phyloP scores from a whole-genome alignment of 805 yeast species.

The Wickerhamiella qilinensis region DNA sequence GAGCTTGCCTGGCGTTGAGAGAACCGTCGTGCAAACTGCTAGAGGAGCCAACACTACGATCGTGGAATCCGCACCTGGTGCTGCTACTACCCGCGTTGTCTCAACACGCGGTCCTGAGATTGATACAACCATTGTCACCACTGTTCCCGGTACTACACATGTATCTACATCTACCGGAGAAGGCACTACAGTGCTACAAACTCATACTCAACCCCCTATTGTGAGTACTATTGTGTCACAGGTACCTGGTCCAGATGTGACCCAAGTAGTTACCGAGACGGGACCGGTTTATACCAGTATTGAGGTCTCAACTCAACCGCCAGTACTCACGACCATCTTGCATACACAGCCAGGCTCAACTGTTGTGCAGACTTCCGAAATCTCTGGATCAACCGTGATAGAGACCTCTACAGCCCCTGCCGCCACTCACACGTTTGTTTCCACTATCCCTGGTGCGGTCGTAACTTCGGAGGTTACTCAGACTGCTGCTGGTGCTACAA shows the following conservation, averaged over 20 bases:
- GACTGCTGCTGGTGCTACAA: background rate
- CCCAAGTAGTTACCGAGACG: background rate
- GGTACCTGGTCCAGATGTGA: background rate
- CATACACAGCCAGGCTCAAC: background rate
- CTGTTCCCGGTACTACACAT: conserved; percentile 4
- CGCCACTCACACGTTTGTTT: conserved; percentile 1
- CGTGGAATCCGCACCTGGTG: conserved; percentile 2
- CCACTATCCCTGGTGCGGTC: background rate
- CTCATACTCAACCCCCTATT: background rate
- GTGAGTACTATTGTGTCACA: background rate
- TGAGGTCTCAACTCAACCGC: background rate
- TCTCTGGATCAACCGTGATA: background rate
- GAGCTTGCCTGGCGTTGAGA: background rate
- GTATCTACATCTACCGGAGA: conserved; percentile 2
- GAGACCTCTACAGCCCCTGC: conserved; percentile 1
- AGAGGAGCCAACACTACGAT: conserved; percentile 1
- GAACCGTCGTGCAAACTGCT: conserved; percentile 1
- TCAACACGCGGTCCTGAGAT: conserved; percentile 1
- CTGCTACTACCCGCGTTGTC: conserved; percentile 1
- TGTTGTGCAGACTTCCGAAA: background rate
- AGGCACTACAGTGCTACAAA: conserved; percentile 2
- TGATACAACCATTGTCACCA: background rate
- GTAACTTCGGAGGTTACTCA: conserved; percentile 1
- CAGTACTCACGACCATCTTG: background rate
- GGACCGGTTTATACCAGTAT: background rate